Conservation (phyloP, 1,284 basidiomycete species). For the Cystobasidium pallidum region DNA sequence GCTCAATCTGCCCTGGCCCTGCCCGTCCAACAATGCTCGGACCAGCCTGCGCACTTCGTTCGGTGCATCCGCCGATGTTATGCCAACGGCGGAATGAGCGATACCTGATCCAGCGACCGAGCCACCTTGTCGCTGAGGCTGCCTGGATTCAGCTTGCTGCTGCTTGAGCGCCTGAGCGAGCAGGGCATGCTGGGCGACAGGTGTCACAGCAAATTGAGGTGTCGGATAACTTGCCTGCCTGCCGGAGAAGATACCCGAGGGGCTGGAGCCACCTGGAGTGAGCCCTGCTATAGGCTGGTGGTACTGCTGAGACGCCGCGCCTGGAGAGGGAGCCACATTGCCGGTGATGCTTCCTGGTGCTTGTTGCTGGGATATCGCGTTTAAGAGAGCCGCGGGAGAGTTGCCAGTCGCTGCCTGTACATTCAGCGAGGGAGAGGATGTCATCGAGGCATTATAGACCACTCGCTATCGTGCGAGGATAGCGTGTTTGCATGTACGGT, state of each 20-base stretch:
- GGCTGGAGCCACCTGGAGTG: constrained; percentile 11
- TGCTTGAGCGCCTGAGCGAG: constrained; percentile 5
- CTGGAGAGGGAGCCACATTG: constrained; percentile 19
- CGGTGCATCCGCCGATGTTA: constrained; percentile 29
- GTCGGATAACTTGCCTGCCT: constrained; percentile 7
- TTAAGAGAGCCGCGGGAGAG: constrained; percentile 14
- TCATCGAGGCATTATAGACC: constrained; percentile 8
- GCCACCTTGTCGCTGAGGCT: not conserved
- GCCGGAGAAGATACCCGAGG: not conserved
- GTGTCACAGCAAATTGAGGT: constrained; percentile 8
- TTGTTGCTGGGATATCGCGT: constrained; percentile 2
- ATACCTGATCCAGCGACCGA: constrained; percentile 17
- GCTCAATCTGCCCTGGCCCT: constrained; percentile 42
- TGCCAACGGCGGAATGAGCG: constrained; percentile 6
- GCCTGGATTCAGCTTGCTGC: not conserved
- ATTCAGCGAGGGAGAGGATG: constrained; percentile 13
- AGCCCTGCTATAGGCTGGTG: not conserved
- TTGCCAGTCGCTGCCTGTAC: constrained; percentile 4
- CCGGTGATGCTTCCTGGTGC: no score
- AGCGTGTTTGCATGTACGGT: not conserved
- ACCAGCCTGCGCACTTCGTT: constrained; percentile 35
- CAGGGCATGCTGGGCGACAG: constrained; percentile 4
- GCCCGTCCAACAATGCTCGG: constrained; percentile 16
- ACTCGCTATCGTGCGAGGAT: not conserved
- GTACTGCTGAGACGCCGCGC: constrained; percentile 1